phyloP scores from a whole-genome alignment of 2,329 filamentous ascomycete species.

The Colletotrichum liaoningense region DNA sequence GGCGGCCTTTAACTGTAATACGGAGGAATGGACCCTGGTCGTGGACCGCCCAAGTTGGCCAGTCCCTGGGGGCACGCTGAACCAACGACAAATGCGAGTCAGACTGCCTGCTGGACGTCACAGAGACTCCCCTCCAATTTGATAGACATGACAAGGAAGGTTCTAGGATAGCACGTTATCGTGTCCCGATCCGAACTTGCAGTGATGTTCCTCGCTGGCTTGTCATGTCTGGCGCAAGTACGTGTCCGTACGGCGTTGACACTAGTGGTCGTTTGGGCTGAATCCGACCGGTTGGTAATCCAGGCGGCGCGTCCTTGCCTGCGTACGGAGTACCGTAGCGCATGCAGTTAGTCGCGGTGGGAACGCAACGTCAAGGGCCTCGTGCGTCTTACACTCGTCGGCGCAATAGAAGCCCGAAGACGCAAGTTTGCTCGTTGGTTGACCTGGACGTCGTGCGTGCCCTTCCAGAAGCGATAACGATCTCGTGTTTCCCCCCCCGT shows the following conservation, averaged over 20 bases:
- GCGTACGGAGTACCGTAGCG: background rate
- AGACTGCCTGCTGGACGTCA: background rate
- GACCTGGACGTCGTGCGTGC: background rate
- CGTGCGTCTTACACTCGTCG: background rate
- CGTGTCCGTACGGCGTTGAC: background rate
- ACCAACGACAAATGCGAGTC: constrained; percentile 13
- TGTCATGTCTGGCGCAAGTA: background rate
- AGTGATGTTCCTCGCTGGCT: background rate
- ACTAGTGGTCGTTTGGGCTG: background rate
- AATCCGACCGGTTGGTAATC: background rate
- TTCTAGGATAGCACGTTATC: background rate
- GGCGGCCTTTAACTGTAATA: background rate
- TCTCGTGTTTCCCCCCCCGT: background rate
- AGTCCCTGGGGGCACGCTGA: background rate
- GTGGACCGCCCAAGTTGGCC: background rate
- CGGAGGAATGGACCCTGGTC: constrained; percentile 5
- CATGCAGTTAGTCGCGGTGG: background rate
- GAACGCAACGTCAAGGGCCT: background rate
- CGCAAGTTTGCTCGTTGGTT: background rate
- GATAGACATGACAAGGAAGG: background rate
- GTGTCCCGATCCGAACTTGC: no score
- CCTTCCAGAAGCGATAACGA: background rate
- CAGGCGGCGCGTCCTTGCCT: no score
- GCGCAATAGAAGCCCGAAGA: background rate
- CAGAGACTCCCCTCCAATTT: background rate